Percentiles rank a stretch among this genome's conserved stretches.
Conservation (phyloP, 345 rosid genomes). For the Brassica carinata region DNA sequence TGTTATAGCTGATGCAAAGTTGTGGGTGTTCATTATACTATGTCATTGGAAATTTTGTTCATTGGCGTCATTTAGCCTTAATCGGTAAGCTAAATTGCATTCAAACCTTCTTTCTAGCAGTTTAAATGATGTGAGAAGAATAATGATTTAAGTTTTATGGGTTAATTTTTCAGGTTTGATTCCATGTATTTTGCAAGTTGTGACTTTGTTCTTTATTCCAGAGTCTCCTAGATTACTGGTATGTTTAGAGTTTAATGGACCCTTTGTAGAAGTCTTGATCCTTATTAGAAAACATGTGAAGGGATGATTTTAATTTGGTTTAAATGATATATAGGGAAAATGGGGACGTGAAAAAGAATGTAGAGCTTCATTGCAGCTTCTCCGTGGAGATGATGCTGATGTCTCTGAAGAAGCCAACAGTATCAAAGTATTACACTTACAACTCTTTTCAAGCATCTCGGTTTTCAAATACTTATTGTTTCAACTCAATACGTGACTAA, state of each 20-base stretch:
- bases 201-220: conserved; percentile 52
- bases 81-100: conserved; percentile 32
- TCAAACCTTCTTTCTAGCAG: background rate
- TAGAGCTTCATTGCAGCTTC: conserved; percentile 49
- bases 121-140: background rate
- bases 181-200: conserved; percentile 47
- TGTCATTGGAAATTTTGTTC: conserved; percentile 41
- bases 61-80: conserved; percentile 43
- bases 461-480: background rate
- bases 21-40: conserved; percentile 41
- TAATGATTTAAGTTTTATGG: background rate
- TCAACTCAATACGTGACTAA: background rate
- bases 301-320: background rate
- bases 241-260: conserved; percentile 6
- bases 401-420: conserved; percentile 55
- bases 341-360: conserved; percentile 53
- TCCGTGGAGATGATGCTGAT: conserved; percentile 59
- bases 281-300: background rate
- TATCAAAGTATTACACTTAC: conserved; percentile 45
- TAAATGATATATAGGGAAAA: conserved; percentile 42
- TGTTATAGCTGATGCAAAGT: conserved; percentile 40
- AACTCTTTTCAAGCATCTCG: background rate
- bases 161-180: conserved; percentile 29
- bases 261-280: background rate
- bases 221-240: conserved; percentile 65